Evolutionary conservation across 768 basidiomycete genomes (phyloP).

Genomic region (Trametes elegans): DNA sequence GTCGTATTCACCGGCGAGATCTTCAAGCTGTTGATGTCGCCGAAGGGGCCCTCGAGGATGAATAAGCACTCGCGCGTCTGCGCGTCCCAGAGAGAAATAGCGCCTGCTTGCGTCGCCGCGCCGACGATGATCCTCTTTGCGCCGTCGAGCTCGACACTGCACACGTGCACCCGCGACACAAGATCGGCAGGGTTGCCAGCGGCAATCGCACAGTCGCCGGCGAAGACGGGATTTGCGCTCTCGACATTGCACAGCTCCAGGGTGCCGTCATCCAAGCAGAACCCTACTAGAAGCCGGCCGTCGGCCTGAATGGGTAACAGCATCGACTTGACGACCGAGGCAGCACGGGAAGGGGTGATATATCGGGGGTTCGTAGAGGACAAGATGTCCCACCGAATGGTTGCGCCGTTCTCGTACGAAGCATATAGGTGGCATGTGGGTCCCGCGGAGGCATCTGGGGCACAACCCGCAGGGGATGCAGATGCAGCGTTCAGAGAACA

Average conservation of each 20-base stretch:
- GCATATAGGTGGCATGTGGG: constrained; percentile 22
- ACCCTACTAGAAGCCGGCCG: constrained; percentile 50
- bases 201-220: constrained; percentile 47
- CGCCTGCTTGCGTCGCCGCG: constrained; percentile 62
- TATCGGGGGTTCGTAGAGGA: constrained; percentile 30
- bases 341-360: constrained; percentile 43
- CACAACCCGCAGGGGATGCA: background rate
- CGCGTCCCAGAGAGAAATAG: constrained; percentile 76
- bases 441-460: background rate
- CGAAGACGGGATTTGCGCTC: constrained; percentile 40
- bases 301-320: constrained; percentile 49
- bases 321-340: constrained; percentile 45
- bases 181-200: constrained; percentile 59
- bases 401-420: constrained; percentile 57
- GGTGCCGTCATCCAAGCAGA: constrained; percentile 63
- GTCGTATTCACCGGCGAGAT: constrained; percentile 53
- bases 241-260: constrained; percentile 59
- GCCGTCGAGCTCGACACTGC: constrained; percentile 50
- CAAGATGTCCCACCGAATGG: constrained; percentile 50
- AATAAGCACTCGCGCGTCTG: constrained; percentile 60
- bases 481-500: background rate
- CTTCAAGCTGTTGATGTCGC: constrained; percentile 57
- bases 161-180: constrained; percentile 53
- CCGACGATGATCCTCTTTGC: constrained; percentile 52
- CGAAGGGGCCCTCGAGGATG: constrained; percentile 58